phyloP scores from a whole-genome alignment of 2,329 filamentous ascomycete species.

The Epichloe baconii region DNA sequence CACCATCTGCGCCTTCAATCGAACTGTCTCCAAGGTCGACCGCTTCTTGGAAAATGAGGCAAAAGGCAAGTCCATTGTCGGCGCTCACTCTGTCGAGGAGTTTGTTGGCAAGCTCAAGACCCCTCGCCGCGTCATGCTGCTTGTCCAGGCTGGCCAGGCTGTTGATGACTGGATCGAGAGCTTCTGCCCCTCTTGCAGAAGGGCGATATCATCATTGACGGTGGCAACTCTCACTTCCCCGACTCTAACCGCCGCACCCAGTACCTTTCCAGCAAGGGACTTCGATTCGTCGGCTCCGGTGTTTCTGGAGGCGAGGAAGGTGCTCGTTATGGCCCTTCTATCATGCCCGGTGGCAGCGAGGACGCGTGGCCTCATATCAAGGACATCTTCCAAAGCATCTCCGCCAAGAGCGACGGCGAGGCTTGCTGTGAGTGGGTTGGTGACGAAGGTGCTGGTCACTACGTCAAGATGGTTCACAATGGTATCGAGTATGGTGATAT shows the following conservation, averaged over 20 bases:
- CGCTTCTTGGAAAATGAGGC: conserved; percentile 82
- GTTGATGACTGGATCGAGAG: conserved; percentile 98
- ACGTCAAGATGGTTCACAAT: conserved; percentile 99
- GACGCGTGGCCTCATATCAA: conserved; percentile 97
- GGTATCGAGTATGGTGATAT: conserved; percentile 99
- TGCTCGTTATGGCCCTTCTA: conserved; percentile 89
- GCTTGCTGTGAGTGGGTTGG: conserved; percentile 99
- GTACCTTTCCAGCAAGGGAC: conserved; percentile 76
- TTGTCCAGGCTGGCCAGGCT: conserved; percentile 95
- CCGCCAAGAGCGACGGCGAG: conserved; percentile 95
- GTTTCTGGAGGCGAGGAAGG: conserved; percentile 99
- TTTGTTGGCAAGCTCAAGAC: conserved; percentile 95
- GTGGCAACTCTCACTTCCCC: conserved; percentile 96
- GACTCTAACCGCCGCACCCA: conserved; percentile 95
- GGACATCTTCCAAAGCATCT: conserved; percentile 96
- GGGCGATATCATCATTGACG: conserved; percentile 98
- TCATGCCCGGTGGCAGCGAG: conserved; percentile 99
- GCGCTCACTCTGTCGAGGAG: conserved; percentile 86
- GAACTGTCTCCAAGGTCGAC: conserved; percentile 97
- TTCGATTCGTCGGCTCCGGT: conserved; percentile 92
- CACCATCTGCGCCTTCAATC: conserved; percentile 97
- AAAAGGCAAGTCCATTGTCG: conserved; percentile 90
- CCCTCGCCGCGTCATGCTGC: conserved; percentile 92
- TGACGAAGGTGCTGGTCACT: conserved; percentile 98
- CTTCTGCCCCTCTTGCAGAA: conserved; percentile 71